These are phyloP conservation scores for Globisporangium sylvaticum DNA, from an alignment of 352 stramenopile species.

Conservation along the genomic window DNA sequence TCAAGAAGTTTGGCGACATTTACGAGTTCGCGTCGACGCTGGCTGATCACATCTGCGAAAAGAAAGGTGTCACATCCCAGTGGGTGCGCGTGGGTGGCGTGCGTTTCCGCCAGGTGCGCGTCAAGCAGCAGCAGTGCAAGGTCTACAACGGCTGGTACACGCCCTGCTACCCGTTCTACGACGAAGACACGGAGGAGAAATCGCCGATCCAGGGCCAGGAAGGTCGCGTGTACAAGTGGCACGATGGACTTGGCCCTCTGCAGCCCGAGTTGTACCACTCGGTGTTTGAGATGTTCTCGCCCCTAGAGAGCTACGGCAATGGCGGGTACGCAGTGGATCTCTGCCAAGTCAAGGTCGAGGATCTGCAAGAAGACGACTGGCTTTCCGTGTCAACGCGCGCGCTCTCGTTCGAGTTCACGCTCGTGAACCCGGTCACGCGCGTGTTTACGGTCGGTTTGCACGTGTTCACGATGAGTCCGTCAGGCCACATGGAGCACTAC, in stretches of 20 bases:
- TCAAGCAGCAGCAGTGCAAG: slow-evolving; percentile 66
- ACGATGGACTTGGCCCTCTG: slow-evolving; percentile 53
- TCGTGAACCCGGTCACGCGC: slow-evolving; percentile 87
- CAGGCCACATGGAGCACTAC: slow-evolving; percentile 78
- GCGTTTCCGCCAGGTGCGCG: slow-evolving; percentile 78
- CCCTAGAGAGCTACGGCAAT: slow-evolving; percentile 47
- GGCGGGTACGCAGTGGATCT: slow-evolving; percentile 78
- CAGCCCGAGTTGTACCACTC: slow-evolving; percentile 58
- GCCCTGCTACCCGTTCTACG: slow-evolving; percentile 77
- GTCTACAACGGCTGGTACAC: slow-evolving; percentile 56
- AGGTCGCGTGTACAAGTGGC: slow-evolving; percentile 57
- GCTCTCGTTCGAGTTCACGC: slow-evolving; percentile 80
- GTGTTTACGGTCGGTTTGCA: slow-evolving; percentile 86
- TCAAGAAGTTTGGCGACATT: slow-evolving; percentile 72
- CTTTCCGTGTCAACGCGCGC: slow-evolving; percentile 78
- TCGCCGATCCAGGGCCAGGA: slow-evolving; percentile 37
- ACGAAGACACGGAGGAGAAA: slow-evolving; percentile 44
- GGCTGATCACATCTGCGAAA: slow-evolving; percentile 44
- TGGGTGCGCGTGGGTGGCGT: slow-evolving; percentile 78
- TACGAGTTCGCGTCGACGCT: slow-evolving; percentile 72
- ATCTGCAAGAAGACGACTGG: slow-evolving; percentile 68
- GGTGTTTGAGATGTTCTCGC: slow-evolving; percentile 40
- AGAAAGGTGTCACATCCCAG: slow-evolving; percentile 54
- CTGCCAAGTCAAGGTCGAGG: slow-evolving; percentile 51
- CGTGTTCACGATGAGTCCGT: slow-evolving; percentile 77